These are phyloP conservation scores for Triangularia setosa DNA, from an alignment of 2,329 filamentous ascomycete genomes.

Conservation along the genomic window DNA sequence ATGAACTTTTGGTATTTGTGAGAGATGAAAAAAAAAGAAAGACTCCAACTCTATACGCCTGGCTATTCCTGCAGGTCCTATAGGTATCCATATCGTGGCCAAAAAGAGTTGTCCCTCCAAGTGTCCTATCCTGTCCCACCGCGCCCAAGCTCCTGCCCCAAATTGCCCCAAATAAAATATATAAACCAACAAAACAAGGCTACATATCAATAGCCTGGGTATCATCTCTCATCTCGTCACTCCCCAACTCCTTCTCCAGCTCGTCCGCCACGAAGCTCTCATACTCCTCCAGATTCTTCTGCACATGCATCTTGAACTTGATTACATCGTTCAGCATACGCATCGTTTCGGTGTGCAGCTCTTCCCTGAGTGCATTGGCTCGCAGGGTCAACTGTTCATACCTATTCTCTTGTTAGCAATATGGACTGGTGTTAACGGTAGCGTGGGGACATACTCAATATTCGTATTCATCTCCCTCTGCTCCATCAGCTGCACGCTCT, in stretches of 20 bases:
- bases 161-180: too few species aligned
- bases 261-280: conserved; percentile 91
- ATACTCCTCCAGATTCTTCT: conserved; percentile 88
- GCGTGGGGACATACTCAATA: conserved; percentile 87
- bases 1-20: too few species aligned
- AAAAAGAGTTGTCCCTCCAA: neutral
- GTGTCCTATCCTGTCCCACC: neutral
- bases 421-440: too few species aligned
- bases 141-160: too few species aligned
- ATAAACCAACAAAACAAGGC: neutral
- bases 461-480: conserved; percentile 95
- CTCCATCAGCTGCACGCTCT: conserved; percentile 87
- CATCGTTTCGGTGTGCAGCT: conserved; percentile 96
- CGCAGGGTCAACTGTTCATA: conserved; percentile 89
- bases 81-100: too few species aligned
- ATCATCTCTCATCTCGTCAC: conserved; percentile 52
- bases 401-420: conserved; percentile 40
- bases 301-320: conserved; percentile 96
- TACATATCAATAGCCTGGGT: conserved; percentile 48
- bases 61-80: neutral
- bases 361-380: conserved; percentile 82
- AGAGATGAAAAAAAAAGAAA: neutral
- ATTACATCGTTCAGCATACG: conserved; percentile 95
- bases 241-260: conserved; percentile 78
- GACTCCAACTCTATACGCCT: neutral